Conservation (phyloP, 306 rosid species). For the Carpinus fangiana region DNA sequence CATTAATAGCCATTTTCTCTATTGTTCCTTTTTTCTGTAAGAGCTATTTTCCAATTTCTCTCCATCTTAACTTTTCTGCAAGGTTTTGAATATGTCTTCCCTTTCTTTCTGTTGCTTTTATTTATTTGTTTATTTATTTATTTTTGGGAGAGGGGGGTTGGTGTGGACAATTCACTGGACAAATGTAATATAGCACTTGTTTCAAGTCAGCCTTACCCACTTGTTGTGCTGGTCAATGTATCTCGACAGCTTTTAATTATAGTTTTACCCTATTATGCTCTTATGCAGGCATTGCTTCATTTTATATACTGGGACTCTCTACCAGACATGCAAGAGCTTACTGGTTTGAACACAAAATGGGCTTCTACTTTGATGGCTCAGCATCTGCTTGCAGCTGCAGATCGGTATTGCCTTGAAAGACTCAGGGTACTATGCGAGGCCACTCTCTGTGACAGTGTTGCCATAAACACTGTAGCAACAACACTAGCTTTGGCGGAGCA, state of each 20-base stretch:
- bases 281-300: slow-evolving; percentile 76
- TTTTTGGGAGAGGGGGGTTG: not conserved
- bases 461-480: slow-evolving; percentile 80
- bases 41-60: not conserved
- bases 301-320: slow-evolving; percentile 75
- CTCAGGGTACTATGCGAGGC: slow-evolving; percentile 70
- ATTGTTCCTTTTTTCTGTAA: not conserved
- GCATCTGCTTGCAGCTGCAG: slow-evolving; percentile 92
- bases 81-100: not conserved
- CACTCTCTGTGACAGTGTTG: slow-evolving; percentile 63
- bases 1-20: not conserved
- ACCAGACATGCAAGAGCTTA: slow-evolving; percentile 73
- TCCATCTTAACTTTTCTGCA: not conserved
- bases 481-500: slow-evolving; percentile 91
- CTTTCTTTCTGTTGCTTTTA: not conserved
- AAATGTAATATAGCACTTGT: not conserved
- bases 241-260: slow-evolving; percentile 18
- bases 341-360: slow-evolving; percentile 63
- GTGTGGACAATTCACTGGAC: not conserved
- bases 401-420: slow-evolving; percentile 77
- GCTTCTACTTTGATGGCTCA: slow-evolving; percentile 78
- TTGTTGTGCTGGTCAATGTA: slow-evolving; percentile 22
- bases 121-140: too few species aligned
- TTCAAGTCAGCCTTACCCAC: slow-evolving; percentile 23
- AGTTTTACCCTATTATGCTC: slow-evolving; percentile 17